Percentiles rank a stretch among this genome's conserved stretches.
phyloP scores from a whole-genome alignment of 306 rosid genomes.

The Citrullus mucosospermus region DNA sequence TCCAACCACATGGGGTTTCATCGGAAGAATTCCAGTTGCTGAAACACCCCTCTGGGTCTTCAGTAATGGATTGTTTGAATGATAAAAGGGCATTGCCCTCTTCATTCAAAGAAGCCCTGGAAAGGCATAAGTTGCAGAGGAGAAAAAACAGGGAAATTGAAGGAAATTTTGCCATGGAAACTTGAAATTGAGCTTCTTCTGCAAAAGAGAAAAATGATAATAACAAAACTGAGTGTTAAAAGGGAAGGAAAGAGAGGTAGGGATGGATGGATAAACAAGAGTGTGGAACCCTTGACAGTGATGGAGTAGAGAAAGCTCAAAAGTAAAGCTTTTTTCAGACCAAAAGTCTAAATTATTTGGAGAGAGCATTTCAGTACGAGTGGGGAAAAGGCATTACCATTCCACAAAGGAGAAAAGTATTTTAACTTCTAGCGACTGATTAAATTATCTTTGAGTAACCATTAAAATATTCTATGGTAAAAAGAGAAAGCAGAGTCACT shows the following conservation, averaged over 20 bases:
- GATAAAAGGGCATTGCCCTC: constrained; percentile 65
- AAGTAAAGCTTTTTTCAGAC: not conserved
- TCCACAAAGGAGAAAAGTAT: not conserved
- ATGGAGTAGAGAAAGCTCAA: not conserved
- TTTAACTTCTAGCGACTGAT: not conserved
- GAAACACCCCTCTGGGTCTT: constrained; percentile 62
- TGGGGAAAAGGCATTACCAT: not conserved
- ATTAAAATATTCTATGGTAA: not conserved
- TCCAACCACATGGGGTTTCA: constrained; percentile 79
- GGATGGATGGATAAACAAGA: not conserved
- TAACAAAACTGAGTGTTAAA: not conserved
- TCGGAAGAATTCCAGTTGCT: constrained; percentile 80
- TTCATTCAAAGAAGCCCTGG: constrained; percentile 36
- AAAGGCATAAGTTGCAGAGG: constrained; percentile 27
- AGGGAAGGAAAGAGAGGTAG: not conserved
- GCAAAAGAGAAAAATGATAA: not conserved
- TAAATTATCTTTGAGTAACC: not conserved
- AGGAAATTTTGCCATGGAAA: constrained; percentile 29
- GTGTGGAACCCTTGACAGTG: constrained; percentile 23
- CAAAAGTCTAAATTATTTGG: not conserved
- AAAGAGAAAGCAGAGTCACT: not conserved
- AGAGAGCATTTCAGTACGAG: constrained; percentile 16
- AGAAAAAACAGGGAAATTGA: constrained; percentile 21
- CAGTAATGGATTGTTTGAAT: constrained; percentile 39
- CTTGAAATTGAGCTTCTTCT: constrained; percentile 11